Percentiles rank a stretch among this genome's conserved stretches.
These are phyloP conservation scores for Exophiala dermatitidis DNA, from an alignment of 2,329 filamentous ascomycete species.

Conservation along the genomic window DNA sequence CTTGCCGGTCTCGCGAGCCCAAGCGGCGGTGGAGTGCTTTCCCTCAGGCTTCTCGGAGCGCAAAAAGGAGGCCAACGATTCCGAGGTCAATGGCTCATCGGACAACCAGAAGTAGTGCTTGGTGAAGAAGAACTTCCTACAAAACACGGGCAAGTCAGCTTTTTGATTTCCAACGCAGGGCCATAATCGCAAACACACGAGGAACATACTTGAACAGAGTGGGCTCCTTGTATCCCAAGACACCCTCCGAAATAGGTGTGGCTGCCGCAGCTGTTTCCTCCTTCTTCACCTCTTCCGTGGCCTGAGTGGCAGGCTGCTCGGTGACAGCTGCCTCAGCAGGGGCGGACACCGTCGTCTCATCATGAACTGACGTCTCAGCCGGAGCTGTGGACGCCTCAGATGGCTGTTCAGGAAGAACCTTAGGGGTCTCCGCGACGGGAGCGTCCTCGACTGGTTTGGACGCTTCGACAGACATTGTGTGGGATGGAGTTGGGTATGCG, in stretches of 20 bases:
- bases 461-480: constrained; percentile 61
- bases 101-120: constrained; percentile 93
- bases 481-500: background rate
- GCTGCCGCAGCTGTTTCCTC: constrained; percentile 40
- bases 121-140: constrained; percentile 76
- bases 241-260: constrained; percentile 72
- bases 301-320: constrained; percentile 33
- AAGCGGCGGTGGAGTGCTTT: constrained; percentile 68
- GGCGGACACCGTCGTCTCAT: constrained; percentile 21
- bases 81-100: constrained; percentile 62
- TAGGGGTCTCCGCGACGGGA: constrained; percentile 32
- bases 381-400: constrained; percentile 22
- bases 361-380: constrained; percentile 3
- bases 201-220: constrained; percentile 77
- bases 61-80: constrained; percentile 68
- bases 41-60: constrained; percentile 81
- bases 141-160: background rate
- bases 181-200: too few relatives aligned
- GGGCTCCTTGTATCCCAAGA: constrained; percentile 81
- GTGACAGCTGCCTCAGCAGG: constrained; percentile 27
- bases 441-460: constrained; percentile 63
- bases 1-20: constrained; percentile 90
- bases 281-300: constrained; percentile 40
- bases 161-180: too few relatives aligned
- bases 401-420: constrained; percentile 31